Base-by-base conservation (phyloP, 805 yeast genomes). In the Metschnikowia hibisci region DNA sequence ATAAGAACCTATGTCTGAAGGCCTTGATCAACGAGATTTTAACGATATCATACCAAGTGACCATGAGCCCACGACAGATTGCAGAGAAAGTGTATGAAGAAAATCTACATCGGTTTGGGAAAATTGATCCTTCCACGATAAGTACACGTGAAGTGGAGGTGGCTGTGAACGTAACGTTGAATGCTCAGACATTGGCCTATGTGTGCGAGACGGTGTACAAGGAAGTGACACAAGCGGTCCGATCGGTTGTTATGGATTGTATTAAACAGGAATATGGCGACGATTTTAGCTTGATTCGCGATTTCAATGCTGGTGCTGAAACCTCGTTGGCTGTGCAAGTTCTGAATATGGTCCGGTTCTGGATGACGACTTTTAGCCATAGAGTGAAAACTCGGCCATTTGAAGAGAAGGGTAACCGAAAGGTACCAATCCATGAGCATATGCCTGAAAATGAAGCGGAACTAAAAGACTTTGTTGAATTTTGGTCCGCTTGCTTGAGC, bases 1-100 rank as follows among this genome's bases (percentile, higher is more conserved):
- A 90, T 60, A 84, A 81, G 52, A 90, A 89, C 57, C 68, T 90
- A 7, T 87, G 96, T 60, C 61, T 78, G 48, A 85, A 84, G 60
- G 95, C 96, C 0, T 62, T 88, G 34, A 62, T 82, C 2, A 81
- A 87, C 54, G 81, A 71, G 2, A 58, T 85, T 0, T 61, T 80
- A 34, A 87, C 96, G 0, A 81, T 88, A 0, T 74, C 79, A 12
- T 77, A 56, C 46, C 56, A 73, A n/a, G 47, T 58, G 8, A 64
- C 56, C 8, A 74, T 79, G 80, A 65, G 64, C 8, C 74, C 77
- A 0, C 51, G 57, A 11, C 41, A 69, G 22, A 76, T 79, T 13
- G 74, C 74, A 0, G 54, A 63, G 15, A 69, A 60, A 12, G 62
- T 77, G 1, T 54, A 63, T 12, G 43, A 51, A 16, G 81, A 77